Percentiles rank a stretch among this genome's conserved stretches.
These are phyloP conservation scores for Oenanthe sinensis DNA, from an alignment of 129 eudicot genomes.

Conservation along the genomic window DNA sequence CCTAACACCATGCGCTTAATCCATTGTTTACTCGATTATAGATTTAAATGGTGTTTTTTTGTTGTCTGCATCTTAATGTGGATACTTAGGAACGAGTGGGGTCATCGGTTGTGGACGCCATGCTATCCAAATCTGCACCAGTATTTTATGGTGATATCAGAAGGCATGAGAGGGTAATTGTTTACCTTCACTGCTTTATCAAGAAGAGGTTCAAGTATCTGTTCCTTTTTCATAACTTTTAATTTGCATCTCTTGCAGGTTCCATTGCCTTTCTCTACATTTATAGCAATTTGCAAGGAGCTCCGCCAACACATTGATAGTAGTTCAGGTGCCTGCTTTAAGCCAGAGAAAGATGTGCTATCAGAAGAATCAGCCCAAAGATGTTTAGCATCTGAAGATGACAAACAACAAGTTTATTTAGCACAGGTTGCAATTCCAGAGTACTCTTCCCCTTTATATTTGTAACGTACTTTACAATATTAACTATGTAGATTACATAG, in stretches of 20 bases:
- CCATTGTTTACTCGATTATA: not conserved
- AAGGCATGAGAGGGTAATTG: slow-evolving; percentile 83
- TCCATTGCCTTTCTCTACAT: slow-evolving; percentile 60
- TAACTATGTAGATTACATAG: not conserved
- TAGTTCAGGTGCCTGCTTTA: slow-evolving; percentile 18
- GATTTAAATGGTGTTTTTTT: not conserved
- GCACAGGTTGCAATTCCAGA: slow-evolving; percentile 65
- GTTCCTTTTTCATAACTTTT: not conserved
- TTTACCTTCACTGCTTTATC: slow-evolving; percentile 1
- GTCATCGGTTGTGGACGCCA: slow-evolving; percentile 67
- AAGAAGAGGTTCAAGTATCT: slow-evolving; percentile 4
- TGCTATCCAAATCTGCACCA: slow-evolving; percentile 78
- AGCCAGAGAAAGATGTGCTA: slow-evolving; percentile 24
- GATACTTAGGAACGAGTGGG: slow-evolving; percentile 53
- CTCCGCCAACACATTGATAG: slow-evolving; percentile 18
- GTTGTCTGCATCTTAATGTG: slow-evolving; percentile 8
- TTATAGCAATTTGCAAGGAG: slow-evolving; percentile 65
- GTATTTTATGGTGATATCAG: slow-evolving; percentile 89
- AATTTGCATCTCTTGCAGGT: slow-evolving; percentile 36
- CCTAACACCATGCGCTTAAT: not conserved
- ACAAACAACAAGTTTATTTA: slow-evolving; percentile 58
- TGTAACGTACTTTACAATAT: not conserved
- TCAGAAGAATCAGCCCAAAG: slow-evolving; percentile 26
- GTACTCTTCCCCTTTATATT: not conserved
- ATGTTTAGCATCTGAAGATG: slow-evolving; percentile 20